Base-by-base conservation (phyloP, 1,284 basidiomycete genomes). In the Microbotryum lychnidis-dioicae region DNA sequence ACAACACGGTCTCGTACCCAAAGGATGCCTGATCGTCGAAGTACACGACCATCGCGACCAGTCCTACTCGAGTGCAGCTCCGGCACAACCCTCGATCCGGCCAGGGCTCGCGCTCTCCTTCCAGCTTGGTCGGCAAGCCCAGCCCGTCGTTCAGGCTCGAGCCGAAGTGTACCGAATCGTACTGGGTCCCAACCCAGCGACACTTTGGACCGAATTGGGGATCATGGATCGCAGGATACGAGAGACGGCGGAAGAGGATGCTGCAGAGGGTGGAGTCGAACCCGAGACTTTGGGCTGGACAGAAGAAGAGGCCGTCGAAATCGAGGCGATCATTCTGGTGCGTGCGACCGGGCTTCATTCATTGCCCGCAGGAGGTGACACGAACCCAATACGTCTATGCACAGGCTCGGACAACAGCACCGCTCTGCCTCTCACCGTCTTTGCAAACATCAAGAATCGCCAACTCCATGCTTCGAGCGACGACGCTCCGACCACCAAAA, bases 11-110 rank as follows among this genome's bases (percentile, higher is more conserved):
- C 33, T 14, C 53, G 29, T 16, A n/a, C 37, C 14, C 33, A 9
- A 56, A 67, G 66, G 71, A n/a, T 72, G 70, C 54, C 64, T 72
- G 37, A 71, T 72, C 31, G 68, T 72, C 49, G 69, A 72, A 58
- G 70, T 72, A 25, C 68, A 70, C 67, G 71, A 72, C 56, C 70
- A 72, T 52, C 66, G 71, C 31, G 56, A 42, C 37, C 37, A 42
- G 37, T 42, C 37, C 14, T 42, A 53, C n/a, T 60, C 58, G 37
- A 42, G 37, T 18, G 37, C 37, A 42, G 57, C 50, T 51, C 56
- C 29, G 45, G 54, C 48, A n/a, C 55, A 9, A 58, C 50, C 50
- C 60, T 37, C 42, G 52, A 47, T 48, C 58, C 54, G 47, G 50
- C 55, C n/a, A 60, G 45, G 5, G 44, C 42, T 62, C 56, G 25